These are phyloP conservation scores for Gillenia trifoliata DNA, from an alignment of 306 rosid genomes.

Conservation along the genomic window DNA sequence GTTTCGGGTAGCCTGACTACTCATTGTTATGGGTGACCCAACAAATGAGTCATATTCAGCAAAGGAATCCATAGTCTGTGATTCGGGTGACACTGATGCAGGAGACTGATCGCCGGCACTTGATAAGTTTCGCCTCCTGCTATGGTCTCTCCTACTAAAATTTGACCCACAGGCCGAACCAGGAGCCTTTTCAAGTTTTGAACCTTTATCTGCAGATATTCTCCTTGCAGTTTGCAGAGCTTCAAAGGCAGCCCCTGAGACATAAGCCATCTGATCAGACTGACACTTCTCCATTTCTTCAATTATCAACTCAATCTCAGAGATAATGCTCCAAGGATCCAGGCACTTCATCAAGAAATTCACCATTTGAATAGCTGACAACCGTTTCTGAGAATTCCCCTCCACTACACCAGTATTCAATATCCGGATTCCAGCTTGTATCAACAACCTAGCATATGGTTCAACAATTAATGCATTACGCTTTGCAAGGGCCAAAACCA, in stretches of 20 bases:
- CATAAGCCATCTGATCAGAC: constrained; percentile 69
- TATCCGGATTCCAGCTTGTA: constrained; percentile 59
- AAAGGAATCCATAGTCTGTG: constrained; percentile 56
- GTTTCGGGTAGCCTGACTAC: constrained; percentile 30
- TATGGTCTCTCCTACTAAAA: constrained; percentile 42
- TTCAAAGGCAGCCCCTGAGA: constrained; percentile 84
- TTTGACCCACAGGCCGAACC: constrained; percentile 63
- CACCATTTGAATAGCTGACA: constrained; percentile 75
- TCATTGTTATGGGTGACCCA: constrained; percentile 54
- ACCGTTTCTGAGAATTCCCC: constrained; percentile 70
- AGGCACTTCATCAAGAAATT: constrained; percentile 71
- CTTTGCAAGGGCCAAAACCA: constrained; percentile 81
- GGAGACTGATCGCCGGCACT: constrained; percentile 45
- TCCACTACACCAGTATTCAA: constrained; percentile 49
- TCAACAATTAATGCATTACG: constrained; percentile 71
- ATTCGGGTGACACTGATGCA: constrained; percentile 58
- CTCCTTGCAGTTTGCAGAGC: constrained; percentile 77
- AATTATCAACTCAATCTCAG: constrained; percentile 62
- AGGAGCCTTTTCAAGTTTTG: constrained; percentile 41
- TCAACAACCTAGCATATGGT: constrained; percentile 78
- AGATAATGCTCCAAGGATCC: constrained; percentile 68
- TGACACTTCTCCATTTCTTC: constrained; percentile 83
- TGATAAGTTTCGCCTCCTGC: constrained; percentile 34
- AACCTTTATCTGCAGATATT: constrained; percentile 39
- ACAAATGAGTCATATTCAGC: constrained; percentile 54